Conservation (phyloP, 139 green algal genomes). For the Chlorella sp. region DNA sequence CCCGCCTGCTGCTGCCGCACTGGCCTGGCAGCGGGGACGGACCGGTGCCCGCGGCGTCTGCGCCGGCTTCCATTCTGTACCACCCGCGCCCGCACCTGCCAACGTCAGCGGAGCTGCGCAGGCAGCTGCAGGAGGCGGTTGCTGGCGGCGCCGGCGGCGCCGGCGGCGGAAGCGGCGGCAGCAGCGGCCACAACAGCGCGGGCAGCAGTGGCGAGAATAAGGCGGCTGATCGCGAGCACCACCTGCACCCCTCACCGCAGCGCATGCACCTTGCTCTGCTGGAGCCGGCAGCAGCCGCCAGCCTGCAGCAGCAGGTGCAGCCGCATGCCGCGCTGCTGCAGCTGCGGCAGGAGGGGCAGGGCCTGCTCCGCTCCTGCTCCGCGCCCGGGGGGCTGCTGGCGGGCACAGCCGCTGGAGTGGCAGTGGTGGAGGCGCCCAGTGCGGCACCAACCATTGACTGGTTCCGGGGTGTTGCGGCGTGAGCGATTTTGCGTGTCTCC, state of each 20-base stretch:
- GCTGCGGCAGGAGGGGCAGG: background rate
- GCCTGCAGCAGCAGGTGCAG: background rate
- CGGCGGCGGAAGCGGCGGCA: background rate
- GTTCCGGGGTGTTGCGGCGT: no score
- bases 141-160: background rate
- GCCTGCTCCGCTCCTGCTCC: background rate
- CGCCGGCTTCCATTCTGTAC: no score
- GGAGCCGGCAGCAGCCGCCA: background rate
- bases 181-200: background rate
- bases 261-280: background rate
- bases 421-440: no score
- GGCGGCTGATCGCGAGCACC: background rate
- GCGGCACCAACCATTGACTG: no score
- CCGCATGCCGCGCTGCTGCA: background rate
- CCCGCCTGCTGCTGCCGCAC: conserved; percentile 21
- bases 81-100: background rate
- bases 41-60: background rate
- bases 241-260: conserved; percentile 21
- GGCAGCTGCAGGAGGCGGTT: conserved; percentile 4
- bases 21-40: background rate
- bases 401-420: no score
- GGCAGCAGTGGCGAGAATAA: no score
- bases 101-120: conserved; percentile 22
- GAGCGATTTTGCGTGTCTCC: no score
- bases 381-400: background rate